Evolutionary conservation across 345 rosid genomes (phyloP), one percentile per base, ranked within the genome.

Genomic region (Salix caprea): DNA sequence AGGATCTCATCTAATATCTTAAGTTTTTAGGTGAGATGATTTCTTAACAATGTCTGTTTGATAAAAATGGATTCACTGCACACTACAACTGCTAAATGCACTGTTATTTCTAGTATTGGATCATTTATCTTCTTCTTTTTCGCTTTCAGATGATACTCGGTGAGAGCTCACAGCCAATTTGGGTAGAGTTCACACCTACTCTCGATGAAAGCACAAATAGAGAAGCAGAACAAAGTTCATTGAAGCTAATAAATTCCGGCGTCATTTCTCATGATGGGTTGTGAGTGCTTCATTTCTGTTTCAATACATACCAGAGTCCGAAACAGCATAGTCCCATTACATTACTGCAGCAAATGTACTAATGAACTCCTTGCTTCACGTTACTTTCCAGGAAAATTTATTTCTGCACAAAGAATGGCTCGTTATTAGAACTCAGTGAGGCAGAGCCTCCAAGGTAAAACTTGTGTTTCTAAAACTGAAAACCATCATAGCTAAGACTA

Each of bases 341-440:
- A 21, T 58, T 65, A 28, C 75, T 23, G 14, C 44, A 61, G 65
- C 56, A 28, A 11, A 28, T 66, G 44, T 46, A n/a, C 26, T 36
- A 7, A 65, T 42, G 42, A 66, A 32, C 39, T 71, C 14, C 36
- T 44, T 72, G 61, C 65, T 74, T 78, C 76, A 66, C 32, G 39
- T 40, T 73, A 67, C 67, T 42, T 81, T 30, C 23, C 85, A 90
- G 92, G 87, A 89, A 79, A 77, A 81, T 84, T 64, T 89, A 87
- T 74, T 90, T 90, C 87, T 89, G 92, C 87, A 80, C 91, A 52
- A 86, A 78, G 81, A 80, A 84, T 64, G 91, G 90, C 8, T 71
- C 79, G 26, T 75, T 90, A 81, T 60, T 90, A 77, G 94, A 90
- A 76, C 89, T 90, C 40, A 67, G 62, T 50, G 90, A 82, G 79